Conservation (phyloP, 257 asterid genomes). For the Ajuga chamaepitys region DNA sequence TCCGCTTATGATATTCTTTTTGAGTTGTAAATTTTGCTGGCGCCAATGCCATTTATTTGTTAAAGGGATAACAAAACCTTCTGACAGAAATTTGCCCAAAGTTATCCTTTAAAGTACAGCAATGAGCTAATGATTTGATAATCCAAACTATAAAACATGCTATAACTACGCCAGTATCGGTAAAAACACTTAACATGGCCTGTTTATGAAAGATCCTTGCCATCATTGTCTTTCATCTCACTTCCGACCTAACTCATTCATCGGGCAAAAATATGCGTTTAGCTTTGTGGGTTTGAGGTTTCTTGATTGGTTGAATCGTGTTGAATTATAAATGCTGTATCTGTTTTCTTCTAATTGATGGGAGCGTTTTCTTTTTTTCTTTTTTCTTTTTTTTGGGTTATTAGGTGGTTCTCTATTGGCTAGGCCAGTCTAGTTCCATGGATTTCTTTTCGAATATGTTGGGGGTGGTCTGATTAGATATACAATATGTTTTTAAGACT, state of each 20-base stretch:
- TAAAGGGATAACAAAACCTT: not conserved
- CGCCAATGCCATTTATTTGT: not conserved
- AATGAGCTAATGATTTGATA: not conserved
- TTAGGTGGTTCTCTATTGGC: too few species aligned
- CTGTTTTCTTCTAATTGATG: not conserved
- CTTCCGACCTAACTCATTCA: not conserved
- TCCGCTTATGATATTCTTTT: not conserved
- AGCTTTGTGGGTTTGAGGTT: not conserved
- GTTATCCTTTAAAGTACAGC: not conserved
- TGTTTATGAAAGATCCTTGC: not conserved
- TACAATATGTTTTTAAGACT: too few species aligned
- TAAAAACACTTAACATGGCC: not conserved
- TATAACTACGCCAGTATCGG: not conserved
- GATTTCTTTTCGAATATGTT: too few species aligned
- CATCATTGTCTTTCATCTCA: not conserved
- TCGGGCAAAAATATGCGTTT: not conserved
- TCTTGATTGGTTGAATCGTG: not conserved
- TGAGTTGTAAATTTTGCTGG: not conserved
- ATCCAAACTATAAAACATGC: not conserved
- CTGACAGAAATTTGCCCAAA: not conserved
- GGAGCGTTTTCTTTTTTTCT: too few species aligned
- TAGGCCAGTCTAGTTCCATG: too few species aligned
- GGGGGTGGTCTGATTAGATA: too few species aligned
- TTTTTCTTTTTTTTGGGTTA: too few species aligned
- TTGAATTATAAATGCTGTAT: not conserved